Evolutionary conservation across 495 filamentous ascomycete species (phyloP).

Genomic region (Cercophora scortea): DNA sequence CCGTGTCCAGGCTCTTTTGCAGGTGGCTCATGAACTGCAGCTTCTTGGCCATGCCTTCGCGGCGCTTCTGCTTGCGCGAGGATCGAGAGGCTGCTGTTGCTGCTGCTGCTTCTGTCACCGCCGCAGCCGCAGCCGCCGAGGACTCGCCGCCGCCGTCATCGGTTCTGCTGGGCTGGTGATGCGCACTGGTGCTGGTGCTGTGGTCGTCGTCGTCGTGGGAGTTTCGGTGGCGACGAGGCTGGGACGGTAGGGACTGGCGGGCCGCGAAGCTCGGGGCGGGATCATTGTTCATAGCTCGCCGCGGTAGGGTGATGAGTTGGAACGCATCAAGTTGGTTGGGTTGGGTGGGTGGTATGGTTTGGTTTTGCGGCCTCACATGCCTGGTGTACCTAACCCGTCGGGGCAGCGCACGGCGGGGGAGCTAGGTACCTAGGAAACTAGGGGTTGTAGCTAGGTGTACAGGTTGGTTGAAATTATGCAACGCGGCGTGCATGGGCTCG

Average conservation of each 20-base stretch:
- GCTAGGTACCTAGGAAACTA: too few relatives aligned
- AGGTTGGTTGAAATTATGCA: too few relatives aligned
- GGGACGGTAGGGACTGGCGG: conserved; percentile 25
- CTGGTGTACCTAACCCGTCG: neutral
- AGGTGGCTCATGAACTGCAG: conserved; percentile 61
- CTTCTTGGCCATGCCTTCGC: conserved; percentile 46
- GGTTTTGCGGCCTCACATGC: conserved; percentile 6
- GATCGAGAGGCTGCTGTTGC: neutral
- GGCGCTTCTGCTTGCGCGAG: conserved; percentile 13
- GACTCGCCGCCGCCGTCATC: conserved; percentile 15
- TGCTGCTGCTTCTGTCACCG: conserved; percentile 5
- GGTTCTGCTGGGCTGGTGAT: neutral
- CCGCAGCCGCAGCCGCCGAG: neutral
- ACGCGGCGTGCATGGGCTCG: too few relatives aligned
- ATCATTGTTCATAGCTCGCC: conserved; percentile 62
- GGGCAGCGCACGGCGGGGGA: too few relatives aligned
- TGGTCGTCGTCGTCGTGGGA: conserved; percentile 15
- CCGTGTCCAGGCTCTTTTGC: conserved; percentile 64
- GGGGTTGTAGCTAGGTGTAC: too few relatives aligned
- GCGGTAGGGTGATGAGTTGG: conserved; percentile 7
- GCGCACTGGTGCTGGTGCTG: conserved; percentile 1
- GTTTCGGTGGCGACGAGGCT: conserved; percentile 17
- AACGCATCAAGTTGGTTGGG: too few relatives aligned
- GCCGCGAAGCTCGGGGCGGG: conserved; percentile 47
- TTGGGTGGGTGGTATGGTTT: neutral